These are phyloP conservation scores for Dryas octopetala DNA, from an alignment of 306 rosid species.

Conservation along the genomic window DNA sequence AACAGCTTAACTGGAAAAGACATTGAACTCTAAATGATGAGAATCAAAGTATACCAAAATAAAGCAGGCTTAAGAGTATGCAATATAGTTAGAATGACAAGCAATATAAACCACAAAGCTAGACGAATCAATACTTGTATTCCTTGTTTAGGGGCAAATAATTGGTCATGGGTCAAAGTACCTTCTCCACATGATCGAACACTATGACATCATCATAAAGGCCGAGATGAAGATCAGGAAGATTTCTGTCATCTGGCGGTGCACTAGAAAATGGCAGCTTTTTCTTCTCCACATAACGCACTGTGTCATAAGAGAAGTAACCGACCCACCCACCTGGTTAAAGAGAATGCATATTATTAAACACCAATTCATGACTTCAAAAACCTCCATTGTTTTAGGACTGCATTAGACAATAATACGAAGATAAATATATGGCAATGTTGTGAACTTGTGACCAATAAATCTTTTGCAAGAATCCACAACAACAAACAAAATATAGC, in stretches of 20 bases:
- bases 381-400: neutral
- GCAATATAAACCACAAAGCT: neutral
- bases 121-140: neutral
- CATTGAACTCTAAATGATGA: too few species aligned
- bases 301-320: constrained; percentile 92
- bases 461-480: neutral
- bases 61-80: too few species aligned
- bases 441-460: neutral
- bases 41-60: too few species aligned
- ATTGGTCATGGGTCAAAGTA: constrained; percentile 22
- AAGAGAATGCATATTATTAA: constrained; percentile 16
- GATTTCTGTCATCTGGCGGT: constrained; percentile 81
- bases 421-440: neutral
- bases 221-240: constrained; percentile 95
- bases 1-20: too few species aligned
- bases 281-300: constrained; percentile 93
- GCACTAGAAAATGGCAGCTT: constrained; percentile 85
- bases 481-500: neutral
- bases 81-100: neutral
- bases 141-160: neutral
- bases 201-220: constrained; percentile 88
- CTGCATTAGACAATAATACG: neutral
- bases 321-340: constrained; percentile 96
- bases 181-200: constrained; percentile 96
- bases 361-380: constrained; percentile 13